Conservation (phyloP, 768 basidiomycete species). For the Cystofilobasidium capitatum region DNA sequence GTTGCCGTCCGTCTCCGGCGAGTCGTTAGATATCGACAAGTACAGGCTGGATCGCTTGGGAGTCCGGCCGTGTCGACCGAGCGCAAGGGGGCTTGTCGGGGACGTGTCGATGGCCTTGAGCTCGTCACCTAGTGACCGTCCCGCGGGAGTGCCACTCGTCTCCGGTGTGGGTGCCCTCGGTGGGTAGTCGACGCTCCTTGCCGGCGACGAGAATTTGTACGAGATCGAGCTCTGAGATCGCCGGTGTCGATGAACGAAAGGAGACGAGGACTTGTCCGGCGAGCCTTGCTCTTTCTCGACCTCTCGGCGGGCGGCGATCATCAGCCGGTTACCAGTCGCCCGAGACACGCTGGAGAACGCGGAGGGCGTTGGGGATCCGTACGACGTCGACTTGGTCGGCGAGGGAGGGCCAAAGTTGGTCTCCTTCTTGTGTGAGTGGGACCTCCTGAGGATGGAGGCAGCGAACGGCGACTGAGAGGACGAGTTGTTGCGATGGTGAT, state of each 20-base stretch:
- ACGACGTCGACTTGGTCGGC: neutral
- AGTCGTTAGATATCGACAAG: neutral
- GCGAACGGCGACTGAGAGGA: neutral
- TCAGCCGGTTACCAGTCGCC: constrained; percentile 13
- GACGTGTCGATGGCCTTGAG: neutral
- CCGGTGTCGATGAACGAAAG: neutral
- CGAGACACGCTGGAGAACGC: neutral
- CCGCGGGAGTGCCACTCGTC: neutral
- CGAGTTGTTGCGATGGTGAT: neutral
- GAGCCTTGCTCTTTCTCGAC: neutral
- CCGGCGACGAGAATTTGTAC: neutral
- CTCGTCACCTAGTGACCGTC: neutral
- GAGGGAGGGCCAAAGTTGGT: neutral
- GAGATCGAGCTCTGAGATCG: neutral
- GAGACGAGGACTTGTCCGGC: neutral
- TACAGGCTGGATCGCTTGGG: neutral
- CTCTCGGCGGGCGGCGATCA: constrained; percentile 10
- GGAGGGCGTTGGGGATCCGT: neutral
- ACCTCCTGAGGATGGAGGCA: neutral
- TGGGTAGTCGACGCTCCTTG: neutral
- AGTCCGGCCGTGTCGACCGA: neutral
- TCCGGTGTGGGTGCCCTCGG: neutral
- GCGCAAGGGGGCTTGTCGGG: neutral
- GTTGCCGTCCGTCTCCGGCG: neutral
- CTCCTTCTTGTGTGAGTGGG: neutral